phyloP scores from a whole-genome alignment of 1,284 basidiomycete species.

The Coniferiporia sulphurascens region DNA sequence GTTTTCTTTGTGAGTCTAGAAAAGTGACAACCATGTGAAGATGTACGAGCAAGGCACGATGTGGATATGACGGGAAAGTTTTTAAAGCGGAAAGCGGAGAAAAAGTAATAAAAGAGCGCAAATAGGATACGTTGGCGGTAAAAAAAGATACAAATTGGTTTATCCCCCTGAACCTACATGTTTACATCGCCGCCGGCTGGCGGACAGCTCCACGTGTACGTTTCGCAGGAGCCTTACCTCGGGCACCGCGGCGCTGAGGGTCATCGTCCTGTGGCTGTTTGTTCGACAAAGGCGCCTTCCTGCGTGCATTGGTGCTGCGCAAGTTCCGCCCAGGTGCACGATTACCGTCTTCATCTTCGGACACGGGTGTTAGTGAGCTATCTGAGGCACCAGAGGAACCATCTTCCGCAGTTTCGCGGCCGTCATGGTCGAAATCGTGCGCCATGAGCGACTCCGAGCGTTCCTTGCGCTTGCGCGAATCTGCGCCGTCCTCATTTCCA shows the following conservation, averaged over 20 bases:
- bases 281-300: not conserved
- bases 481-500: not conserved
- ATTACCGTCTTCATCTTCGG: not conserved
- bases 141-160: not conserved
- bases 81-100: not conserved
- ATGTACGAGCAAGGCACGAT: not conserved
- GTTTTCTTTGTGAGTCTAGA: not conserved
- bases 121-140: not conserved
- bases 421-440: not conserved
- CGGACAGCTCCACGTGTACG: not conserved
- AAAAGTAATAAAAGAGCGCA: not conserved
- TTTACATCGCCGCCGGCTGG: not conserved
- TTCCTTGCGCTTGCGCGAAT: slow-evolving; percentile 6
- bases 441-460: not conserved
- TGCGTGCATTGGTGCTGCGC: not conserved
- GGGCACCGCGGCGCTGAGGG: not conserved
- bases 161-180: not conserved
- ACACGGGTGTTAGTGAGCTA: slow-evolving; percentile 5
- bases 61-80: not conserved
- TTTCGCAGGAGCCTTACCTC: slow-evolving; percentile 9
- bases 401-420: not conserved
- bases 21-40: not conserved
- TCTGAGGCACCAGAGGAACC: not conserved
- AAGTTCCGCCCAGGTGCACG: not conserved
- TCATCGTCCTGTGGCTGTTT: not conserved